Evolutionary conservation across 148 eudicot genomes (phyloP).

Genomic region (Hydrangea macrophylla): DNA sequence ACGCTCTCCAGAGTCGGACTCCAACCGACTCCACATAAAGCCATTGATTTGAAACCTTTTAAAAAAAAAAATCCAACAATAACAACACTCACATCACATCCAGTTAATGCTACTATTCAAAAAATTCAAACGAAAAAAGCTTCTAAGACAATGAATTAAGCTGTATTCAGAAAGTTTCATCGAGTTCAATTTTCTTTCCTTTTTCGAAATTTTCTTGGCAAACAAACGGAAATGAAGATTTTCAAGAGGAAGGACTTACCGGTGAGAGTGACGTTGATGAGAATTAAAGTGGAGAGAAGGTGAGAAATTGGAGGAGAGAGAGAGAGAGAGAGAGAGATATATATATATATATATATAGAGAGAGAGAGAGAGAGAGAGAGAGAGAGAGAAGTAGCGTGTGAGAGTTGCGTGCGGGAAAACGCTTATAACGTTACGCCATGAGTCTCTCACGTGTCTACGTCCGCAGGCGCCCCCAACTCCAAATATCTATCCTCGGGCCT

Average conservation of each 20-base stretch:
- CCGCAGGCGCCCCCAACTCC: conserved; percentile 15
- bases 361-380: conserved; percentile 14
- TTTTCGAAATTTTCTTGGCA: background rate
- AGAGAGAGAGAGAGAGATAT: no score
- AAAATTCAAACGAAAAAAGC: no score
- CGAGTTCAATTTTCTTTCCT: background rate
- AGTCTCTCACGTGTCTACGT: conserved; percentile 50
- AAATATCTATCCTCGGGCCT: background rate
- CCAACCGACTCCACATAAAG: conserved; percentile 43
- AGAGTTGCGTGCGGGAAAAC: conserved; percentile 60
- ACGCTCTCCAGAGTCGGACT: conserved; percentile 41
- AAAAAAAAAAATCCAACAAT: background rate
- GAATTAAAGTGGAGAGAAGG: background rate
- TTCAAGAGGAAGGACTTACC: conserved; percentile 5
- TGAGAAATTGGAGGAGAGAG: conserved; percentile 5
- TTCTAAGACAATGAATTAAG: no score
- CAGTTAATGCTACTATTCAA: background rate
- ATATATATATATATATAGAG: background rate
- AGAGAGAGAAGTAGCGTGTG: conserved; percentile 36
- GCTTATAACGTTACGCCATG: conserved; percentile 42
- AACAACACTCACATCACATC: conserved; percentile 8
- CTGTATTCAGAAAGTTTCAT: background rate
- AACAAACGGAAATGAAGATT: background rate
- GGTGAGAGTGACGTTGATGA: conserved; percentile 1
- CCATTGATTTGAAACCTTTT: conserved; percentile 37